A percentile compares a stretch with the other conserved stretches of the same genome.
Evolutionary conservation across 2,329 filamentous ascomycete genomes (phyloP).

Genomic region (Thermothelomyces thermophilus): DNA sequence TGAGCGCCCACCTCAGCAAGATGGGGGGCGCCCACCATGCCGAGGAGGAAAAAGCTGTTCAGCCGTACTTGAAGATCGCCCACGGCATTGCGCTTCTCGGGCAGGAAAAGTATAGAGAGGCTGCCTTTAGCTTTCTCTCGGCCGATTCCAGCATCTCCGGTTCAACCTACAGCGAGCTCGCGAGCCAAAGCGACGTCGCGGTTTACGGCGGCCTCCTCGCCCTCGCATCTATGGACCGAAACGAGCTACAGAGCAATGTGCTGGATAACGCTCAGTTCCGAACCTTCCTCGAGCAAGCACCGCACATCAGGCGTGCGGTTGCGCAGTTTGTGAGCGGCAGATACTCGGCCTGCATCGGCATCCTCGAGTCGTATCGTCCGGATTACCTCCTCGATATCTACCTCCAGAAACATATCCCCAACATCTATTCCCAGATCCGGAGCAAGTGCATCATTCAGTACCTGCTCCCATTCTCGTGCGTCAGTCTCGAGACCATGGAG

Average conservation of each 20-base stretch:
- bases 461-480: constrained; percentile 81
- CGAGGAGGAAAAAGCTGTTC: constrained; percentile 42
- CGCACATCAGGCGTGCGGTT: constrained; percentile 88
- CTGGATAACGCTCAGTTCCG: constrained; percentile 78
- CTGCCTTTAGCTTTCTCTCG: constrained; percentile 64
- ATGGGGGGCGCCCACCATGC: constrained; percentile 45
- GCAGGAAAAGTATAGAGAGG: constrained; percentile 47
- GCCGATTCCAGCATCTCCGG: constrained; percentile 47
- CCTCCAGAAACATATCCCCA: constrained; percentile 64
- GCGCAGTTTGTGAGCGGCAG: constrained; percentile 83
- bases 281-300: constrained; percentile 83
- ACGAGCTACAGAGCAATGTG: constrained; percentile 65
- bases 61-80: constrained; percentile 48
- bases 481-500: constrained; percentile 73
- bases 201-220: constrained; percentile 87
- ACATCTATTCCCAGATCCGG: constrained; percentile 68
- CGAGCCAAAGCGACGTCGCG: constrained; percentile 81
- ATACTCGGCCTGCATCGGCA: constrained; percentile 76
- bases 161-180: constrained; percentile 60
- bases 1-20: constrained; percentile 56
- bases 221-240: constrained; percentile 79
- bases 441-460: constrained; percentile 93
- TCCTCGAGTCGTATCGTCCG: constrained; percentile 70
- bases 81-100: constrained; percentile 45
- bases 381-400: constrained; percentile 92